Evolutionary conservation across 805 yeast genomes (phyloP), one percentile per base, ranked within the genome.

Genomic region (Ogataea pignaliae): DNA sequence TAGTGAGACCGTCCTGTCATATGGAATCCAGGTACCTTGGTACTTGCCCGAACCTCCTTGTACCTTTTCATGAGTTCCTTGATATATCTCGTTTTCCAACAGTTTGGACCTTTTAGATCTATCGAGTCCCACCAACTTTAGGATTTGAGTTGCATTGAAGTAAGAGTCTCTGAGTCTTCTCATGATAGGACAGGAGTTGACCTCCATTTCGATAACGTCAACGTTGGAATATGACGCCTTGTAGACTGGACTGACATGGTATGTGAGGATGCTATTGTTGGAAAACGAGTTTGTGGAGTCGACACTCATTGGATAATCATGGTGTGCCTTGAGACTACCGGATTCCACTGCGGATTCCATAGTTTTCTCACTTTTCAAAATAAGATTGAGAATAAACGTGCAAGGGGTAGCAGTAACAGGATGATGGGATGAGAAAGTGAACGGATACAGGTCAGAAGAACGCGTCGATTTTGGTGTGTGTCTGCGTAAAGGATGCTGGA

Each of bases 1-100:
- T 63, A 84, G 70, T 33, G 75, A 72, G 11, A 74, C 68, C 1
- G 83, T 84, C 30, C 79, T 63, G 43, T 74, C 81, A 51, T 73
- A 74, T 4, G 89, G 86, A 35, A 81, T 70, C 88, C 89, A 83
- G 11, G 85, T 83, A 10, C 89, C 90, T 59, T 82, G 87, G 60
- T 78, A 80, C 53, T 79, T 79, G n/a, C 86, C 87, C 50, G 81
- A 78, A 0, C 87, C 88, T 31, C 87, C 87, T 60, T 81, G 85
- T 21, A 82, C 81, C 53, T 81, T 82, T 53, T 83, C 89, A 56
- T 79, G 83, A 31, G 66, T 68, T n/a, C 85, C 83, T 7, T 78
- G 73, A 45, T 72, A 77, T 35, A 81, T 79, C 51, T 81, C 87
- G 50, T 72, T 72, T 48, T 83, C 88, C 47, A 83, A 73, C 40